Conservation (phyloP, 768 basidiomycete species). For the Boletus vinaceobasis region DNA sequence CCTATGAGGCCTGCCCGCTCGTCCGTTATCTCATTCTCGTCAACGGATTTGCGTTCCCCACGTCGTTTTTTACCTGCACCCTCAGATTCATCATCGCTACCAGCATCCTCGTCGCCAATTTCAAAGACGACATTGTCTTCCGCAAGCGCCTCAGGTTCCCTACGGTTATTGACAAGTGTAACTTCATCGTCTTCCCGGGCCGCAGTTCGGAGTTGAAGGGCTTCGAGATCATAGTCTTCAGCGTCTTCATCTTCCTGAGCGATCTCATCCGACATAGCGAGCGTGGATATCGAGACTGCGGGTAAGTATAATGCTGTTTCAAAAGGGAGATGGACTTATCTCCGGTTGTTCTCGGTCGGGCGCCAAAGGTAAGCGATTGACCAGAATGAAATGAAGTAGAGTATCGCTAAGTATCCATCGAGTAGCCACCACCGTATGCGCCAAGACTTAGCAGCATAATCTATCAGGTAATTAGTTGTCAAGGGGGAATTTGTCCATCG, state of each 20-base stretch:
- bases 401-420: conserved; percentile 89
- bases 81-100: conserved; percentile 62
- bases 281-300: conserved; percentile 46
- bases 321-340: conserved; percentile 48
- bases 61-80: conserved; percentile 47
- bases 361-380: conserved; percentile 90
- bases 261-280: conserved; percentile 95
- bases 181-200: conserved; percentile 60
- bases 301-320: conserved; percentile 14
- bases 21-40: conserved; percentile 45
- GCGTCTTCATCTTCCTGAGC: conserved; percentile 94
- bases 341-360: conserved; percentile 84
- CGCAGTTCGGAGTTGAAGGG: conserved; percentile 55
- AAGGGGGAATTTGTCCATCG: neutral
- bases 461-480: conserved; percentile 37
- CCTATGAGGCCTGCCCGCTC: conserved; percentile 70
- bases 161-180: conserved; percentile 64
- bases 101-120: conserved; percentile 80
- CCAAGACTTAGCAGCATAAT: conserved; percentile 92
- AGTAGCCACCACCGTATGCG: conserved; percentile 91
- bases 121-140: conserved; percentile 84
- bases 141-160: conserved; percentile 45
- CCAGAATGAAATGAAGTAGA: conserved; percentile 80
- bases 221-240: conserved; percentile 86
- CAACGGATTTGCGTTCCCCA: conserved; percentile 38